Evolutionary conservation across 2,329 filamentous ascomycete species (phyloP).

Genomic region (Ophidiomyces ophidiicola): DNA sequence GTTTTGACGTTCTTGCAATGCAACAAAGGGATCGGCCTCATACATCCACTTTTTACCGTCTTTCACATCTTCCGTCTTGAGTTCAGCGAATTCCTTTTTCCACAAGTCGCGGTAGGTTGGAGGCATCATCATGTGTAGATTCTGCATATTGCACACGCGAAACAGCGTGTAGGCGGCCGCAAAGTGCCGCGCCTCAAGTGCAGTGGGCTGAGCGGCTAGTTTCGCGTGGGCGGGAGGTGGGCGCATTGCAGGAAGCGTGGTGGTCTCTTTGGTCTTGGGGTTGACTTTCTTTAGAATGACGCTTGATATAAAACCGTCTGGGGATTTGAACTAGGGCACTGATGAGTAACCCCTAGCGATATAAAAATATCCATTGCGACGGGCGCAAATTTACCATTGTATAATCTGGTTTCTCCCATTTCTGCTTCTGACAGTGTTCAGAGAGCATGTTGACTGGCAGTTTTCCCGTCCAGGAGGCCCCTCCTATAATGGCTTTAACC

Average conservation of each 20-base stretch:
- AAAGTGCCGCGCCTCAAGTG: slow-evolving; percentile 84
- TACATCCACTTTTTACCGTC: slow-evolving; percentile 79
- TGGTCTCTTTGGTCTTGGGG: slow-evolving; percentile 67
- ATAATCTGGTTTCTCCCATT: slow-evolving; percentile 91
- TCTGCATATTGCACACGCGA: slow-evolving; percentile 87
- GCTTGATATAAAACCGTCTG: slow-evolving; percentile 64
- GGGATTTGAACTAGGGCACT: slow-evolving; percentile 46
- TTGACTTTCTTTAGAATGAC: slow-evolving; percentile 65
- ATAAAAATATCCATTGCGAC: background rate
- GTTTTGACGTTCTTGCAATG: slow-evolving; percentile 66
- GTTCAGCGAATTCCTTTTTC: slow-evolving; percentile 70
- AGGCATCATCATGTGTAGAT: slow-evolving; percentile 86
- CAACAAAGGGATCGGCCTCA: slow-evolving; percentile 83
- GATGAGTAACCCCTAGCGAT: slow-evolving; percentile 11
- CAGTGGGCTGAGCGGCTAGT: slow-evolving; percentile 61
- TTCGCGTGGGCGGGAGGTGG: slow-evolving; percentile 66
- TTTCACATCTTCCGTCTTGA: slow-evolving; percentile 71
- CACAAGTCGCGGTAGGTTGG: slow-evolving; percentile 81
- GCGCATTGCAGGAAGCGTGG: slow-evolving; percentile 66
- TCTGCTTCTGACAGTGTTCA: slow-evolving; percentile 90
- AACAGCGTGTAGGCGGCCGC: slow-evolving; percentile 86
- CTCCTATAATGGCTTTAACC: slow-evolving; percentile 70
- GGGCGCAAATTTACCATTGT: slow-evolving; percentile 48
- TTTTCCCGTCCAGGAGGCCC: slow-evolving; percentile 94
- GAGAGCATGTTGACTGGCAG: slow-evolving; percentile 84